Conservation (phyloP, 2,329 filamentous ascomycete genomes). For the Sporothrix dimorphospora region DNA sequence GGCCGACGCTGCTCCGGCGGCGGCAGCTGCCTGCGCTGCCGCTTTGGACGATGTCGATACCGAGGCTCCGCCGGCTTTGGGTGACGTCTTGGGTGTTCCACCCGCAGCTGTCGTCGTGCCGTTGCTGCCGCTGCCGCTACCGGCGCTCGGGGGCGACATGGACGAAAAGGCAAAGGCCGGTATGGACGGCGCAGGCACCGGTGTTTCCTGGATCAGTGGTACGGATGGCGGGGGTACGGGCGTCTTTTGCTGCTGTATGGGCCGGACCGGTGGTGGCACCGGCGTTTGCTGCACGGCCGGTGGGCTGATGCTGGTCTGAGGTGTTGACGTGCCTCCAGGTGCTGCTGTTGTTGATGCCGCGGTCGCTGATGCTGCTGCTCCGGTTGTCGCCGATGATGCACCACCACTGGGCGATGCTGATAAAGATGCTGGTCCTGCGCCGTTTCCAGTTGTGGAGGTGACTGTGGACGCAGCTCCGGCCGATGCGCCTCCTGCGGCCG, state of each 20-base stretch:
- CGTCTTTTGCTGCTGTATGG: not conserved
- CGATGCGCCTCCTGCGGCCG: not conserved
- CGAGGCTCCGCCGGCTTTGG: not conserved
- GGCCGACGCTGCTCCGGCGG: too few relatives aligned
- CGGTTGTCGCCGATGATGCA: not conserved
- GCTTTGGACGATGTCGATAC: not conserved
- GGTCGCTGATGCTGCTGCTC: not conserved
- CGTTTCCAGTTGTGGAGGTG: not conserved
- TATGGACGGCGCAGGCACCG: constrained; percentile 31
- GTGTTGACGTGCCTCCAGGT: not conserved
- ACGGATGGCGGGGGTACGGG: constrained; percentile 15
- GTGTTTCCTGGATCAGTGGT: constrained; percentile 28
- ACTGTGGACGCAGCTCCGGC: not conserved
- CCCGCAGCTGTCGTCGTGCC: not conserved
- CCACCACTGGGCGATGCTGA: not conserved
- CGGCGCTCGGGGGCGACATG: not conserved
- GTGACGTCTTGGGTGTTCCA: not conserved
- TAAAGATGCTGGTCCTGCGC: not conserved
- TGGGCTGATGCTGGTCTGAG: constrained; percentile 5
- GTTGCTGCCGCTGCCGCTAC: not conserved
- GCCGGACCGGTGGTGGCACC: constrained; percentile 16
- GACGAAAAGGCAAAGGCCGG: constrained; percentile 25
- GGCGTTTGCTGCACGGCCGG: constrained; percentile 23
- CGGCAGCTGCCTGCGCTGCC: not conserved
- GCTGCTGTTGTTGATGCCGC: not conserved